Percentiles rank a stretch among this genome's conserved stretches.
Evolutionary conservation across 768 basidiomycete genomes (phyloP).

Genomic region (Hygrophorus pudorinus): DNA sequence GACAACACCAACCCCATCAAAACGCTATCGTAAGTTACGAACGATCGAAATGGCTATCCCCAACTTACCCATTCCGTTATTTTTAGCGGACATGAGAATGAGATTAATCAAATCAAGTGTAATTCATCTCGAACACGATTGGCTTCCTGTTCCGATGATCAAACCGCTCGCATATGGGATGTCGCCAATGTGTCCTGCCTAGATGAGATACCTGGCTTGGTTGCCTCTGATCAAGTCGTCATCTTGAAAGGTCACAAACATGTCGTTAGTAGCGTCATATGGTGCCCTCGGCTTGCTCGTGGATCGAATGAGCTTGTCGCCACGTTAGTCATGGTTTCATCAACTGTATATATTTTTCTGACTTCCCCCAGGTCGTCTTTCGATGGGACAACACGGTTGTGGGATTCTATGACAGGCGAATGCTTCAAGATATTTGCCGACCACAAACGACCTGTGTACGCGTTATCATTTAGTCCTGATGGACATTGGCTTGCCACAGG

Average conservation of each 20-base stretch:
- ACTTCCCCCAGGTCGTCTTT: slow-evolving; percentile 53
- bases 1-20: slow-evolving; percentile 43
- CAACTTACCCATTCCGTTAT: slow-evolving; percentile 6
- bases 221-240: slow-evolving; percentile 25
- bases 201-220: slow-evolving; percentile 35
- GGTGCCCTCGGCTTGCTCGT: slow-evolving; percentile 48
- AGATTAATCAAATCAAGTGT: slow-evolving; percentile 70
- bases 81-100: slow-evolving; percentile 59
- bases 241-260: slow-evolving; percentile 56
- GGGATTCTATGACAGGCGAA: slow-evolving; percentile 72
- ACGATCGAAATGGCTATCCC: too few relatives aligned
- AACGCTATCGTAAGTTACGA: too few relatives aligned
- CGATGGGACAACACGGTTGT: slow-evolving; percentile 70
- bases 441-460: slow-evolving; percentile 64
- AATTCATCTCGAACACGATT: slow-evolving; percentile 57
- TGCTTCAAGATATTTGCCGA: slow-evolving; percentile 66
- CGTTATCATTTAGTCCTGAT: slow-evolving; percentile 65
- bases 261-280: slow-evolving; percentile 55
- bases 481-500: slow-evolving; percentile 68
- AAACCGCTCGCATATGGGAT: slow-evolving; percentile 70
- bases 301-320: slow-evolving; percentile 54
- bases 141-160: slow-evolving; percentile 78
- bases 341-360: slow-evolving; percentile 1
- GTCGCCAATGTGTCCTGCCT: slow-evolving; percentile 31
- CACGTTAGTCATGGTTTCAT: slow-evolving; percentile 42